phyloP scores from a whole-genome alignment of 2,329 filamentous ascomycete genomes.

The Talaromyces rugulosus region DNA sequence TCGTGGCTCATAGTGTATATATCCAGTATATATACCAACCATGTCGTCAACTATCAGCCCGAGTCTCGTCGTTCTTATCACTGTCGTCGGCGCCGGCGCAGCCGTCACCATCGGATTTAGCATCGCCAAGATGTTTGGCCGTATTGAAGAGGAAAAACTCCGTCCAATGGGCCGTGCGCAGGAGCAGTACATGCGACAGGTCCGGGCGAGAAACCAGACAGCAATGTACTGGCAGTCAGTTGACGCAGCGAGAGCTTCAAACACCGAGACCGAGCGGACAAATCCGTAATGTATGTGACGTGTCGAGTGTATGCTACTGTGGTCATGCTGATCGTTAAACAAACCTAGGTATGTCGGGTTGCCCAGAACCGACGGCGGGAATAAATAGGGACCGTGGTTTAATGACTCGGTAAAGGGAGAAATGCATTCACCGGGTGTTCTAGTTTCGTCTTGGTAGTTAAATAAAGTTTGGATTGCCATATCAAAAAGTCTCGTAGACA shows the following conservation, averaged over 20 bases:
- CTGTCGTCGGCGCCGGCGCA: background rate
- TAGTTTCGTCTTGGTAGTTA: background rate
- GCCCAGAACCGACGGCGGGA: background rate
- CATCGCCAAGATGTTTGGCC: background rate
- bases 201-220: background rate
- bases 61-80: background rate
- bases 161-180: background rate
- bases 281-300: background rate
- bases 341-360: background rate
- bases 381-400: background rate
- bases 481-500: background rate
- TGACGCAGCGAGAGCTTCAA: background rate
- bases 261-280: background rate
- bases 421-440: background rate
- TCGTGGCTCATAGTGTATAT: background rate
- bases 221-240: background rate
- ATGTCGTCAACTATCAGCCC: background rate
- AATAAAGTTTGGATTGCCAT: background rate
- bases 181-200: background rate
- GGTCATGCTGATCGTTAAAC: background rate
- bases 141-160: background rate
- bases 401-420: background rate
- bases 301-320: background rate
- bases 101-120: background rate
- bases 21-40: background rate